Evolutionary conservation across 2,329 filamentous ascomycete genomes (phyloP), one percentile per base, ranked within the genome.

Genomic region (Diaporthe sp.): DNA sequence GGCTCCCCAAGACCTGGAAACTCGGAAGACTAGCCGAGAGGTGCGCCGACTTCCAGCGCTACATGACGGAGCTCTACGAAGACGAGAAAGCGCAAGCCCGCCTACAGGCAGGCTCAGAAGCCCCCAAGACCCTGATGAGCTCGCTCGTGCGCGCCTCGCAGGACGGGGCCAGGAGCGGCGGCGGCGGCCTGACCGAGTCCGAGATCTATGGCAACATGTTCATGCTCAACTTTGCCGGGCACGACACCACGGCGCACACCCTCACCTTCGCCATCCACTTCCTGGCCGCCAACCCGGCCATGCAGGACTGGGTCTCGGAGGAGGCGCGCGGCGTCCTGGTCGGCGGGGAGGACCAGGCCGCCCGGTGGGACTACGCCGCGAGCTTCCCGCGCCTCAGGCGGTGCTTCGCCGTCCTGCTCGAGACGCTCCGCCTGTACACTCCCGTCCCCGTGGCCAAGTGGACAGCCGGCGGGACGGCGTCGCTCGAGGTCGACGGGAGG

Each of bases 171-270:
- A 28, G 34, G 39, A 39, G 5, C 17, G 39, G 49, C 1, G 9
- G 12, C 13, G 9, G 12, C 13, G 72, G 82, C 20, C 81, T 85
- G 44, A 85, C 81, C 0, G 84, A 85, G 60, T 76, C 77, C 1
- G 87, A 90, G 74, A 85, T 90, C 12, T 86, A 86, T 57, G 87
- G 88, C 13, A 89, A 89, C 68, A 80, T 88, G 61, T 88, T 87
- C 72, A 81, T 86, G 3, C 84, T 88, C 76, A 88, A 86, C 71
- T 82, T 89, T 60, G 88, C 88, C 0, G 88, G 88, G 0, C 87
- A 89, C 73, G 88, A 90, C 75, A 89, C 88, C 0, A 88, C 87
- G 0, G 86, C 88, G 0, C 85, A 87, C 42, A 85, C 85, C 0
- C 78, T 89, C 10, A 83, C 84, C 0, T 88, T 85, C 67, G 81